Conservation (phyloP, 352 stramenopile species). For the Plasmopara muralis region DNA sequence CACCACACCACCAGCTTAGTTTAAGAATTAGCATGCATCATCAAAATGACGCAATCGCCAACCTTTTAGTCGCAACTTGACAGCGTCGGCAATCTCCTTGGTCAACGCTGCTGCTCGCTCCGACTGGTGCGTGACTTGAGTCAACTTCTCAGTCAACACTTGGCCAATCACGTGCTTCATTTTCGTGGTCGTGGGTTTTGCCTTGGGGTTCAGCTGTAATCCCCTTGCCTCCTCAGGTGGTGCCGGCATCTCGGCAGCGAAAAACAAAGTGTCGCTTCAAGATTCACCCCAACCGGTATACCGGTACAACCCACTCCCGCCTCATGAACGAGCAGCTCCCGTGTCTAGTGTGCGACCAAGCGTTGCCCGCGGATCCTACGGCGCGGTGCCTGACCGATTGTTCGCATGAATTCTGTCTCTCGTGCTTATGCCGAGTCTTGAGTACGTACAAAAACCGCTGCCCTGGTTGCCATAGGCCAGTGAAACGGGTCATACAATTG, state of each 20-base stretch:
- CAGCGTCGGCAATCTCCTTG: conserved; percentile 81
- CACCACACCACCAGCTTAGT: not conserved
- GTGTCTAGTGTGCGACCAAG: conserved; percentile 52
- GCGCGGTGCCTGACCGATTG: conserved; percentile 69
- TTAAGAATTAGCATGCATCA: not conserved
- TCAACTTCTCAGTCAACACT: conserved; percentile 62
- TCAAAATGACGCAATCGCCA: not conserved
- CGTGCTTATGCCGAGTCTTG: conserved; percentile 53
- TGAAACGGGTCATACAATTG: conserved; percentile 62
- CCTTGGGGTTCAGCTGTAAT: conserved; percentile 50
- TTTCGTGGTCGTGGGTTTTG: conserved; percentile 60
- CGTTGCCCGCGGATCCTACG: conserved; percentile 26
- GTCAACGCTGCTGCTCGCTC: conserved; percentile 69
- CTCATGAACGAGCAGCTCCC: conserved; percentile 13
- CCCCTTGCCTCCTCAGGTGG: conserved; percentile 33
- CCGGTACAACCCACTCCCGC: not conserved
- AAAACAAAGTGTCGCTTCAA: conserved; percentile 19
- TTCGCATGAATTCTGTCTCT: conserved; percentile 74
- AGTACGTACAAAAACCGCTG: conserved; percentile 57
- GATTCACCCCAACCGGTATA: conserved; percentile 1
- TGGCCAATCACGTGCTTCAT: conserved; percentile 74
- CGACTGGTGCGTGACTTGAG: conserved; percentile 57
- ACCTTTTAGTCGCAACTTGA: conserved; percentile 84
- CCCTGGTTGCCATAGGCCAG: conserved; percentile 43
- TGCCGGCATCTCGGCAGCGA: conserved; percentile 34